Evolutionary conservation across 768 basidiomycete species (phyloP), one percentile per base, ranked within the genome.

Genomic region (Trametes cingulata): DNA sequence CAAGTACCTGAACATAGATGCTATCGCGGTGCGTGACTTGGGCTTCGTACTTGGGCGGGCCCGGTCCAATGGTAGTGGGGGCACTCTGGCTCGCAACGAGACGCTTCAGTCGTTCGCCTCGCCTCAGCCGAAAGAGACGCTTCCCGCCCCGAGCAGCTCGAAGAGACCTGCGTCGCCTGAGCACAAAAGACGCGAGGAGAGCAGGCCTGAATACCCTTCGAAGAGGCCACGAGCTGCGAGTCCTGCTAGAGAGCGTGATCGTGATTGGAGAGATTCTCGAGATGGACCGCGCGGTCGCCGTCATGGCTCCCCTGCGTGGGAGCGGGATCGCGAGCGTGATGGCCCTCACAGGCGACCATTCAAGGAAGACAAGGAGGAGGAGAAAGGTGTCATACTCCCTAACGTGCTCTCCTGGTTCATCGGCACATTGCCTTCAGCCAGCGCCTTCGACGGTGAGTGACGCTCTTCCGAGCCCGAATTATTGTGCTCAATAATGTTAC

Each of bases 1-100:
- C 70, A 86, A 82, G 25, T 93, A 93, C 72, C 81, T 87, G 25
- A 87, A 86, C 35, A 87, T 88, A 25, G 95, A 98, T 68, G 89
- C 92, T 19, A 95, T 98, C 61, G 92, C 95, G 2, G 80, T 85
- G 14, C 85, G 88, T 39, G 96, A 98, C 70, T 84, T 97, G 19
- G 96, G 96, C 6, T 88, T 92, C 64, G 84, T 88, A 2, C 75
- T 83, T 46, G 43, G 47, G 20, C 65, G 70, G 15, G 66, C 71
- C 36, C 63, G 62, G 33, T 45, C 52, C 56, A 67, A 15, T 41
- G 64, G 39, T 42, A 66, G 49, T 55, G 65, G 45, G 14, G 61
- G 61, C 9, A 64, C 6, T 59, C 59, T 74, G 52, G 75, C 70
- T 20, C 76, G 74, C 33, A 73, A 75, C 22, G 77, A 77, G 19